Evolutionary conservation across 2,329 filamentous ascomycete genomes (phyloP).

Genomic region (Bipolaris victoriae): DNA sequence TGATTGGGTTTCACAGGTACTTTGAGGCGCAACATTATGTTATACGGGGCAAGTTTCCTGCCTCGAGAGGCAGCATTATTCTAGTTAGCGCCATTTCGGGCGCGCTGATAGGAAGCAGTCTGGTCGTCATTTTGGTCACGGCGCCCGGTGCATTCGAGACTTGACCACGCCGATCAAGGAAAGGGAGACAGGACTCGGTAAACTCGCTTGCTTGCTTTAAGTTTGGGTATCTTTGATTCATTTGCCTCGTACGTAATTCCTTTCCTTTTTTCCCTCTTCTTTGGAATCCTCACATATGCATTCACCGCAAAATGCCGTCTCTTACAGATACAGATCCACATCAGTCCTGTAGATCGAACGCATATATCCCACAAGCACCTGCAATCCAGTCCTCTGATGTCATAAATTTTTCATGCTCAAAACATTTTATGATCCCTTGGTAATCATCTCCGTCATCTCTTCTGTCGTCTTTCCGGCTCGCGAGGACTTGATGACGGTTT

Average conservation of each 20-base stretch:
- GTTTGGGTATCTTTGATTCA: constrained; percentile 35
- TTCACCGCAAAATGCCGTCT: not conserved
- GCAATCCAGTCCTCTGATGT: not conserved
- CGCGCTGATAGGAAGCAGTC: constrained; percentile 63
- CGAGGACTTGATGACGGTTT: constrained; percentile 61
- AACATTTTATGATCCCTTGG: constrained; percentile 3
- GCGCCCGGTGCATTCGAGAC: constrained; percentile 56
- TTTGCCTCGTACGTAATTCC: constrained; percentile 14
- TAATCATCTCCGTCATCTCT: constrained; percentile 46
- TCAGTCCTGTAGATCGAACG: not conserved
- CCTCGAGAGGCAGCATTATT: constrained; percentile 75
- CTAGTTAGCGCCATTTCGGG: constrained; percentile 70
- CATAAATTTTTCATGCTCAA: not conserved
- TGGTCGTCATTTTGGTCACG: constrained; percentile 65
- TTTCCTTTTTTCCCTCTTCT: constrained; percentile 9
- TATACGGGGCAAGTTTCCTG: constrained; percentile 78
- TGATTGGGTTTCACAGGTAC: constrained; percentile 79
- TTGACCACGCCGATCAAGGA: constrained; percentile 17
- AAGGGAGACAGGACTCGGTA: not conserved
- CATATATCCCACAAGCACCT: not conserved
- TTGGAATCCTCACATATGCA: not conserved
- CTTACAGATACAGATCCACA: not conserved
- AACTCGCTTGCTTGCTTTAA: not conserved
- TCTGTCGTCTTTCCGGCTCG: constrained; percentile 50
- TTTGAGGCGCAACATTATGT: constrained; percentile 81